phyloP scores from a whole-genome alignment of 2,329 filamentous ascomycete genomes.

The Setomelanomma holmii region DNA sequence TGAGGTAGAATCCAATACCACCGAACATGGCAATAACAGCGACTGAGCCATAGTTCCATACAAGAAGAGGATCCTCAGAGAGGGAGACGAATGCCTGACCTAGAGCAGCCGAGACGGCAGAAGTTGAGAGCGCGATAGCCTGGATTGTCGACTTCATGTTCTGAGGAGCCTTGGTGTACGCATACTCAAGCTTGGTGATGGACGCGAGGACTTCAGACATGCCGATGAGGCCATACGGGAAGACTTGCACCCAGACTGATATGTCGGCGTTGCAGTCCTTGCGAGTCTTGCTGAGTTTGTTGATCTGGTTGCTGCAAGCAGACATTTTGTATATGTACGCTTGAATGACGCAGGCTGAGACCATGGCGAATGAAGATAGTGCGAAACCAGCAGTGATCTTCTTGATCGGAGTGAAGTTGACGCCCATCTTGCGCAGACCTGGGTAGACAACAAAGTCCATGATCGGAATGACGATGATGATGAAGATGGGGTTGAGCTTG shows the following conservation, averaged over 20 bases:
- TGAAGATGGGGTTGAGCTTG: conserved; percentile 77
- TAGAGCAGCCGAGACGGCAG: conserved; percentile 40
- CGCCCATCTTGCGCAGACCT: conserved; percentile 66
- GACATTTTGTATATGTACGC: conserved; percentile 57
- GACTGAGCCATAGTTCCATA: conserved; percentile 42
- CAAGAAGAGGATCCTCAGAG: conserved; percentile 41
- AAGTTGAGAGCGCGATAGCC: conserved; percentile 45
- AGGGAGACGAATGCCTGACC: conserved; percentile 41
- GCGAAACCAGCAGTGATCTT: conserved; percentile 75
- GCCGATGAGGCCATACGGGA: conserved; percentile 63
- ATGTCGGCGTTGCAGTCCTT: conserved; percentile 53
- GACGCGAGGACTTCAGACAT: conserved; percentile 69
- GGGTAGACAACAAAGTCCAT: conserved; percentile 73
- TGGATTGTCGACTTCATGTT: conserved; percentile 61
- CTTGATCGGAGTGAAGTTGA: conserved; percentile 77
- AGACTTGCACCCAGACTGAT: conserved; percentile 63
- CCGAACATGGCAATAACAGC: conserved; percentile 42
- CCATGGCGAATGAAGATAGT: conserved; percentile 67
- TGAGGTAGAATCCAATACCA: conserved; percentile 40
- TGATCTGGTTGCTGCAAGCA: conserved; percentile 35
- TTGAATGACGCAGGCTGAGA: conserved; percentile 64
- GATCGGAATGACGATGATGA: conserved; percentile 70
- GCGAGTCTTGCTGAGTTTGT: conserved; percentile 47
- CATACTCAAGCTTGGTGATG: conserved; percentile 74
- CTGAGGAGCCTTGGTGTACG: conserved; percentile 59